Evolutionary conservation across 2,329 filamentous ascomycete genomes (phyloP).

Genomic region (Plectosphaerella sp.): DNA sequence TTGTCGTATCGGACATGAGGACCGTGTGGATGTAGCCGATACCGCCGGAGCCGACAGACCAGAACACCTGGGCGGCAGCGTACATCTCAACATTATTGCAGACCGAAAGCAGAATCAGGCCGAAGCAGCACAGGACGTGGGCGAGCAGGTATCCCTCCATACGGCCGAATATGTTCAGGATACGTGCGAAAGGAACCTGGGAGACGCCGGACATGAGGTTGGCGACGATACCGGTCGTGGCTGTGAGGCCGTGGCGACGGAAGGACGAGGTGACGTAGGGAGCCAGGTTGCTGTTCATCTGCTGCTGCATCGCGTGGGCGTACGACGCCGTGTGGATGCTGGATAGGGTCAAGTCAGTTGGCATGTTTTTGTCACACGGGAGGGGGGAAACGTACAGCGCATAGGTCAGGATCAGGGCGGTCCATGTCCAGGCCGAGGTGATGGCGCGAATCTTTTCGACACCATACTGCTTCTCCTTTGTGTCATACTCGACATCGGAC

Average conservation of each 20-base stretch:
- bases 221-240: constrained; percentile 60
- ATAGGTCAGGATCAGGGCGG: constrained; percentile 32
- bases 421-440: constrained; percentile 32
- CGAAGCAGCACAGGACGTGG: constrained; percentile 15
- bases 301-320: constrained; percentile 28
- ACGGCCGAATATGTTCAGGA: constrained; percentile 45
- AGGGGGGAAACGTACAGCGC: constrained; percentile 24
- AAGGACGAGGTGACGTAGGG: constrained; percentile 66
- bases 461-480: constrained; percentile 28
- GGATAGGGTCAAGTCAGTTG: neutral
- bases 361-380: fast-evolving
- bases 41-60: constrained; percentile 42
- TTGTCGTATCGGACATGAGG: constrained; percentile 25
- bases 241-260: constrained; percentile 58
- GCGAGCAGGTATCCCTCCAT: constrained; percentile 38
- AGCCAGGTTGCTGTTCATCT: constrained; percentile 43
- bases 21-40: constrained; percentile 22
- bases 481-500: constrained; percentile 14
- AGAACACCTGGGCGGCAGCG: constrained; percentile 45
- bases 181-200: constrained; percentile 38
- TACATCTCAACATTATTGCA: constrained; percentile 46
- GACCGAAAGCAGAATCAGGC: constrained; percentile 52
- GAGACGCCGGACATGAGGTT: constrained; percentile 32
- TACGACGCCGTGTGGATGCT: constrained; percentile 36
- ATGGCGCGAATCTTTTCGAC: constrained; percentile 34